Evolutionary conservation across 768 basidiomycete genomes (phyloP).

Genomic region (Panus rudis): DNA sequence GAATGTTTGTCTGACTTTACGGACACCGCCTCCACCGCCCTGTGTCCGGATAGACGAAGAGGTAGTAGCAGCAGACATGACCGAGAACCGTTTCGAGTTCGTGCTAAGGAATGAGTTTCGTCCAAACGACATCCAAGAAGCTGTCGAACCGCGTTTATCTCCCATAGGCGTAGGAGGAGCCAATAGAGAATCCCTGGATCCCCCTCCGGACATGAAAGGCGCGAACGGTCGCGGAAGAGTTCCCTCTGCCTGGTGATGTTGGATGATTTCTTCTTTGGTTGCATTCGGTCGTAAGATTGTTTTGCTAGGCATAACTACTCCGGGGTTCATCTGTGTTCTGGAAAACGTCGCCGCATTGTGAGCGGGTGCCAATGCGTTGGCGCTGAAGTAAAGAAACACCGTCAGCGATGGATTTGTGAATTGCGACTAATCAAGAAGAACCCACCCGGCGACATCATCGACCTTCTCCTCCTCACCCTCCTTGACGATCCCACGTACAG

Average conservation of each 20-base stretch:
- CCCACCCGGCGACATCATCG: constrained; percentile 6
- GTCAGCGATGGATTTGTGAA: constrained; percentile 4
- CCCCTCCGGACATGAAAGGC: constrained; percentile 23
- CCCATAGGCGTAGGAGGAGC: constrained; percentile 9
- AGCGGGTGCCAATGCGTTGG: not conserved
- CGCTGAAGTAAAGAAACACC: not conserved
- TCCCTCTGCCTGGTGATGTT: constrained; percentile 37
- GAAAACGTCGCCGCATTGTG: constrained; percentile 29
- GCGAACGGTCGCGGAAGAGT: constrained; percentile 35
- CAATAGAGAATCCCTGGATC: not conserved
- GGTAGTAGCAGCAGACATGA: constrained; percentile 8
- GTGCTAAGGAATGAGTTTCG: constrained; percentile 14
- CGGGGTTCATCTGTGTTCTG: constrained; percentile 32
- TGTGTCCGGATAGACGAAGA: not conserved
- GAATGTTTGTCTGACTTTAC: constrained; percentile 61
- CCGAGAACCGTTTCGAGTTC: constrained; percentile 12
- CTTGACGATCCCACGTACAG: constrained; percentile 40
- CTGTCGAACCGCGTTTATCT: constrained; percentile 7
- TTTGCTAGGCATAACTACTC: constrained; percentile 49
- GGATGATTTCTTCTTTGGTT: constrained; percentile 35
- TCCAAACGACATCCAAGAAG: constrained; percentile 17
- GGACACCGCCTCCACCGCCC: constrained; percentile 21
- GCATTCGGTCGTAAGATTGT: constrained; percentile 31
- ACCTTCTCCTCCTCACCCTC: constrained; percentile 19
- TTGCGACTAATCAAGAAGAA: constrained; percentile 1